Evolutionary conservation across 495 filamentous ascomycete genomes (phyloP).

Genomic region (Sporormia fimetaria): DNA sequence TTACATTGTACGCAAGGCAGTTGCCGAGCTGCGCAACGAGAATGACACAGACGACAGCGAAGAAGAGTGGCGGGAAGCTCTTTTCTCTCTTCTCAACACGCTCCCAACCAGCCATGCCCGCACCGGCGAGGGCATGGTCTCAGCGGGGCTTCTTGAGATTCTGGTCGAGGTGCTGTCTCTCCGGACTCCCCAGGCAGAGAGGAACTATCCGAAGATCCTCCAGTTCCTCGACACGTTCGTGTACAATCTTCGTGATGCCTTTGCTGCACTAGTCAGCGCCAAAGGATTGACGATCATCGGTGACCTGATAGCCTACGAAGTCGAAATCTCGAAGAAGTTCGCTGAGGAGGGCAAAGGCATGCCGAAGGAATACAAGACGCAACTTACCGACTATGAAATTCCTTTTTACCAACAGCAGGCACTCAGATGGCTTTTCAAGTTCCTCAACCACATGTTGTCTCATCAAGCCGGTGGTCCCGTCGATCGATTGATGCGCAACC

Average conservation of each 20-base stretch:
- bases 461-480: conserved; percentile 65
- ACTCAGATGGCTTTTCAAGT: conserved; percentile 86
- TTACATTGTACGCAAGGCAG: conserved; percentile 80
- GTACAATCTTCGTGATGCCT: conserved; percentile 67
- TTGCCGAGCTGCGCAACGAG: conserved; percentile 57
- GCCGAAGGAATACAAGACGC: conserved; percentile 61
- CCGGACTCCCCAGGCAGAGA: conserved; percentile 68
- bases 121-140: conserved; percentile 61
- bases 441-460: conserved; percentile 89
- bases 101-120: conserved; percentile 61
- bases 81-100: conserved; percentile 69
- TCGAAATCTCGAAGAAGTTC: conserved; percentile 54
- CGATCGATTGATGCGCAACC: conserved; percentile 77
- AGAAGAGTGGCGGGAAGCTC: conserved; percentile 79
- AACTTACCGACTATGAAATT: conserved; percentile 80
- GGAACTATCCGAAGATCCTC: conserved; percentile 67
- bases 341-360: conserved; percentile 61
- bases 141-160: conserved; percentile 77
- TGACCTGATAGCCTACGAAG: conserved; percentile 69
- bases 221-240: conserved; percentile 78
- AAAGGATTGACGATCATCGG: conserved; percentile 80
- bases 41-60: conserved; percentile 47
- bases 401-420: conserved; percentile 86
- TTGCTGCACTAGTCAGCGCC: conserved; percentile 63
- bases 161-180: conserved; percentile 82